Percentiles rank a stretch among this genome's conserved stretches.
These are phyloP conservation scores for Rostrohypoxylon terebratum DNA, from an alignment of 495 filamentous ascomycete species.

Conservation along the genomic window DNA sequence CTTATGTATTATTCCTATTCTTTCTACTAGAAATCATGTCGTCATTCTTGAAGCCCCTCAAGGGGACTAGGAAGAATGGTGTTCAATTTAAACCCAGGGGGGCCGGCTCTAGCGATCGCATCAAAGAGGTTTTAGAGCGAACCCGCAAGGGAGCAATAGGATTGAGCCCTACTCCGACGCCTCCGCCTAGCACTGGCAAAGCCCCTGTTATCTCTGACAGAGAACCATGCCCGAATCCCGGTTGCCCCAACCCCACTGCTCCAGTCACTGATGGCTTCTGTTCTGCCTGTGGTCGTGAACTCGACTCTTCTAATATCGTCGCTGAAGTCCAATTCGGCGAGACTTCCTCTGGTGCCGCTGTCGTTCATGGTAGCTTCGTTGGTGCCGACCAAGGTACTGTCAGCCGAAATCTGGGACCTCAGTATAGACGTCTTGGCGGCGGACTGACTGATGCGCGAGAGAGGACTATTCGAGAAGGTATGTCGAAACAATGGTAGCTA, in stretches of 20 bases:
- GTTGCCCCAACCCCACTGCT: constrained; percentile 48
- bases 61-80: constrained; percentile 32
- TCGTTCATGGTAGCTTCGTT: constrained; percentile 90
- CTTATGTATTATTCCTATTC: constrained; percentile 15
- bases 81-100: constrained; percentile 45
- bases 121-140: constrained; percentile 48
- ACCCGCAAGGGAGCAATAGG: constrained; percentile 46
- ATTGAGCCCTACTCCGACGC: constrained; percentile 36
- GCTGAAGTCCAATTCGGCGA: constrained; percentile 92
- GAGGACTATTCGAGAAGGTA: constrained; percentile 74
- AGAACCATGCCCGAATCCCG: constrained; percentile 45
- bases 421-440: constrained; percentile 57
- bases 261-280: constrained; percentile 71
- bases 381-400: constrained; percentile 78
- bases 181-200: constrained; percentile 12
- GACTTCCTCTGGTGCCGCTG: constrained; percentile 80
- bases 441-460: constrained; percentile 67
- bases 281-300: constrained; percentile 82
- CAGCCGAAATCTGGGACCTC: constrained; percentile 61
- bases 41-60: constrained; percentile 44
- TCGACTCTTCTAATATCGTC: constrained; percentile 87
- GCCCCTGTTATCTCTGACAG: constrained; percentile 33
- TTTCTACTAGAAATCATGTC: constrained; percentile 36
- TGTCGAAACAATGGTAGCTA: constrained; percentile 36
- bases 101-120: constrained; percentile 37